Evolutionary conservation across 495 filamentous ascomycete species (phyloP), one percentile per base, ranked within the genome.

Genomic region (Neurospora sublineolata): DNA sequence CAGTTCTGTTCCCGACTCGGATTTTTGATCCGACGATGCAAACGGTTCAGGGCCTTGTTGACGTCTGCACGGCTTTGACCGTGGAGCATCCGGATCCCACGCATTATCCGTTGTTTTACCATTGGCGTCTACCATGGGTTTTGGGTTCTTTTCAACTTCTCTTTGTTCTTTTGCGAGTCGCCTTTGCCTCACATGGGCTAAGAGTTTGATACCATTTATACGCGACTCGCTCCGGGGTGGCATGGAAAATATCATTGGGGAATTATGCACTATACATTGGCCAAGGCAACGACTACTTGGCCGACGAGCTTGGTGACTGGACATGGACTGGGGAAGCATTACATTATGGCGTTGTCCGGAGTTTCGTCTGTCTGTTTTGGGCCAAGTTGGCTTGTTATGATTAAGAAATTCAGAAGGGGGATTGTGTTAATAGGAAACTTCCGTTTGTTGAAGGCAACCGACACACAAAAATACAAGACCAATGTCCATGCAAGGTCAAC

Each of bases 341-440:
- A 67, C 42, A 70, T n/a, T 41, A 70, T 70, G 69, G 69, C 69
- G 69, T 70, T 70, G 69, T 41, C 39, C 46, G 39, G 39, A 52
- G 37, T 40, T 18, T 52, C 46, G 40, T 41, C 20, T 70, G 39
- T 70, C 23, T 38, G 30, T 71, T 71, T 71, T 39, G n/a, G 52
- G 27, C 52, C 27, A 60, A 60, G 52, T 33, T 60, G 52, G 52
- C 52, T 60, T 60, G 52, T 71, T 64, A 39, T 39, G 27, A 67
- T 71, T 71, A 38, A 7, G 38, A 40, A n/a, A 23, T 67, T 6
- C 14, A 60, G 27, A 6, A 33, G 11, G 23, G 20, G 52, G 52
- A 1, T 70, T 60, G 44, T 71, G 70, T 67, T 40, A 67, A 67
- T 67, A 71, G 70, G 70, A 38, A 16, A 37, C n/a, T 23, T 39